Base-by-base conservation (phyloP, 1,139 yeast species). In the Debaryomyces nepalensis region DNA sequence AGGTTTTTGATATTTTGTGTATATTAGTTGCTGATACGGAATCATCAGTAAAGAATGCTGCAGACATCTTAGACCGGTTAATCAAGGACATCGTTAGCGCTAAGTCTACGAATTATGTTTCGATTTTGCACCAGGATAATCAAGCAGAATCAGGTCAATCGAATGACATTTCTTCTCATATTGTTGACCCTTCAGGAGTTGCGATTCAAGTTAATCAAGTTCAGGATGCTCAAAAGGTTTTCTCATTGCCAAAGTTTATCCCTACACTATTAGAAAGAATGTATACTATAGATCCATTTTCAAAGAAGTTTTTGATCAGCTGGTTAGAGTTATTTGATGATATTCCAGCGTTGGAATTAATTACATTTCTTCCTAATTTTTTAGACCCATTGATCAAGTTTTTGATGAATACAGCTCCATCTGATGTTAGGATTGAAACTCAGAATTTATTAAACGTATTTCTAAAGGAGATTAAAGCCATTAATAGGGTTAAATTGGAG, bases 81-180 rank as follows among this genome's bases (percentile, higher is more conserved):
- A 82, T 93, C 51, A 93, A 95, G 61, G 99, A 95, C 61, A 91
- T 95, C 42, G 97, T 93, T 1, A 87, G 96, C 40, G 98, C 96
- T 50, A 89, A 91, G 59, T 96, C 98, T 0, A 84, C 97, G 1
- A 85, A 85, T 18, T 93, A 90, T 63, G 84, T 90, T 2, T 88
- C 96, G n/a, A 79, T 88, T 3, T 77, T 90, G 26, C 83, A 81
- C 43, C 79, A 73, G 43, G 75, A 76, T 42, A 75, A 78, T 11
- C 64, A 66, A 6, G 64, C 66, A 35, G 64, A 64, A 2, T 63
- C 63, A 33, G 51, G 46, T 26, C 43, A 34, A 15, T 46, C 56
- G n/a, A 69, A 67, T 26, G 77, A 77, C 8, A 73, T 63, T 31
- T 59, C 57, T 31, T 58, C 81, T 0, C 78, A 76, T 44, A 62